A percentile compares a stretch with the other conserved stretches of the same genome.
These are phyloP conservation scores for Starmera pachycereana DNA, from an alignment of 805 yeast genomes.

Conservation along the genomic window DNA sequence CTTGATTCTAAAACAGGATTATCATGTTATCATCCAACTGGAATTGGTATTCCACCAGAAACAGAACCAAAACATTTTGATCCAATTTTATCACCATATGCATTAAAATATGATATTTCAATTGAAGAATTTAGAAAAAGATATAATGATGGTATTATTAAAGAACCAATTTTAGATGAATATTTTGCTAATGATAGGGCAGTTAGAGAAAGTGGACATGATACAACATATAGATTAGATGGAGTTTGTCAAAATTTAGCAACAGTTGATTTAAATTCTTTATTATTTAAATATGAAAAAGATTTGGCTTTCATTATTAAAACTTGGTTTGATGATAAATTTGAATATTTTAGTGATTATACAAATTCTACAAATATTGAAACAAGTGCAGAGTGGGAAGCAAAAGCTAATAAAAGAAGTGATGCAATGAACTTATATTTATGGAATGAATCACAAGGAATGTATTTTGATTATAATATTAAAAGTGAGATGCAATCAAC, in stretches of 20 bases:
- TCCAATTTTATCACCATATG: constrained; percentile 57
- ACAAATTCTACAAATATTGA: constrained; percentile 19
- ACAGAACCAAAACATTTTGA: constrained; percentile 86
- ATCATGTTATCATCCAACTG: constrained; percentile 85
- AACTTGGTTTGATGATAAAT: constrained; percentile 40
- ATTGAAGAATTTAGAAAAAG: constrained; percentile 54
- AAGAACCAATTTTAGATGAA: constrained; percentile 78
- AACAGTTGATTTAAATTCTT: constrained; percentile 79
- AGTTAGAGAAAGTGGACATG: constrained; percentile 94
- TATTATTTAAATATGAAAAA: constrained; percentile 80
- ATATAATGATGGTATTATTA: constrained; percentile 57
- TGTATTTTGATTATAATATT: constrained; percentile 79
- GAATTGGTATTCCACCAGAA: constrained; percentile 93
- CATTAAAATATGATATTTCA: constrained; percentile 45
- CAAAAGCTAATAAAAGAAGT: constrained; percentile 46
- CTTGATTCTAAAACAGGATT: constrained; percentile 64
- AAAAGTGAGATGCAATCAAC: constrained; percentile 41
- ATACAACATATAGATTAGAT: constrained; percentile 83
- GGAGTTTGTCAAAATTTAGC: constrained; percentile 85
- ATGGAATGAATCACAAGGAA: constrained; percentile 76
- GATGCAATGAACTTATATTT: constrained; percentile 50
- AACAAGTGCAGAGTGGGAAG: constrained; percentile 47
- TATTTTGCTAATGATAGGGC: constrained; percentile 90
- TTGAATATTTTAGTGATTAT: constrained; percentile 27
- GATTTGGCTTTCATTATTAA: constrained; percentile 67